Evolutionary conservation across 129 eudicot species (phyloP).

Genomic region (Lonicera japonica): DNA sequence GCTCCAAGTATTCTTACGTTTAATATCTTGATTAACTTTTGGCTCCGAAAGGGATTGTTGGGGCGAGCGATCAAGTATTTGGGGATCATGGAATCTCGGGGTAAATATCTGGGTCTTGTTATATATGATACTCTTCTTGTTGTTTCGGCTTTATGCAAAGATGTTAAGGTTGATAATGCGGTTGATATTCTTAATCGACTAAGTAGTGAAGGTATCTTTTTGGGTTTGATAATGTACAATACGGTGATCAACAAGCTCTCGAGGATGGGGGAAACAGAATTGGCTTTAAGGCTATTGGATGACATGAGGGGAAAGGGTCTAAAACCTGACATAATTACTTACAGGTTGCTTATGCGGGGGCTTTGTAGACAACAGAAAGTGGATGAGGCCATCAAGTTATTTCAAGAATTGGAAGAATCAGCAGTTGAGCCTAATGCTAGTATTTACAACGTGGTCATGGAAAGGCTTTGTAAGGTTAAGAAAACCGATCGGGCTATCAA

Average conservation of each 20-base stretch:
- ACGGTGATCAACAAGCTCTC: slow-evolving; percentile 77
- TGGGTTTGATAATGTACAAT: slow-evolving; percentile 76
- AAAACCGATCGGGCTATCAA: slow-evolving; percentile 76
- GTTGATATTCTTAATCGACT: slow-evolving; percentile 64
- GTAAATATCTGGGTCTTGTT: slow-evolving; percentile 76
- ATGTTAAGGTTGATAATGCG: slow-evolving; percentile 74
- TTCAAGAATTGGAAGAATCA: slow-evolving; percentile 51
- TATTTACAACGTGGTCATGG: slow-evolving; percentile 60
- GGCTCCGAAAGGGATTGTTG: slow-evolving; percentile 54
- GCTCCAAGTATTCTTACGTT: slow-evolving; percentile 80
- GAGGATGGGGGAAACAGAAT: slow-evolving; percentile 58
- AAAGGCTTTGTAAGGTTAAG: slow-evolving; percentile 75
- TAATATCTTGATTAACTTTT: slow-evolving; percentile 72
- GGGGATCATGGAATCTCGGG: slow-evolving; percentile 65
- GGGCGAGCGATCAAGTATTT: slow-evolving; percentile 74
- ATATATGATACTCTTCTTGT: slow-evolving; percentile 66
- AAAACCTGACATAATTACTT: slow-evolving; percentile 64
- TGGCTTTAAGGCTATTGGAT: slow-evolving; percentile 45
- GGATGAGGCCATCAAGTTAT: slow-evolving; percentile 63
- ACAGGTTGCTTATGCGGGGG: slow-evolving; percentile 61
- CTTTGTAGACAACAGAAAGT: slow-evolving; percentile 71
- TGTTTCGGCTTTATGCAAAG: slow-evolving; percentile 82
- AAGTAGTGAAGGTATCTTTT: slow-evolving; percentile 60
- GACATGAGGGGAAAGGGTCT: slow-evolving; percentile 78
- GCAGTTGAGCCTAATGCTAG: slow-evolving; percentile 59